phyloP scores from a whole-genome alignment of 768 basidiomycete species.

The Neoboletus brunneissimus region DNA sequence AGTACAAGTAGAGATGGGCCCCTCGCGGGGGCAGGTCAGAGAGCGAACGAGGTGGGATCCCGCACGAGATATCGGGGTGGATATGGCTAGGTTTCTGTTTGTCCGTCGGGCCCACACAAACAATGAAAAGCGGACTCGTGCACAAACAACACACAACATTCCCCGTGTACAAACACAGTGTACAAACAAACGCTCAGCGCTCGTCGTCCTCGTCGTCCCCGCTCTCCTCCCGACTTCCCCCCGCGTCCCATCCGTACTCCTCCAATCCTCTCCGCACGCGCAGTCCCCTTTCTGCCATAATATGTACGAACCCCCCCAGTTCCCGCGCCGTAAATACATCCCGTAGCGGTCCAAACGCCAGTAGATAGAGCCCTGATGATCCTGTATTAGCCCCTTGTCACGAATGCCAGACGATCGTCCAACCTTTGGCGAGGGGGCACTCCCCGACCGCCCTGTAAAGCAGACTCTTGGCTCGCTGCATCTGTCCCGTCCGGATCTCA shows the following conservation, averaged over 20 bases:
- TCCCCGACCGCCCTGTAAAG: constrained; percentile 73
- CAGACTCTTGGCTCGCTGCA: constrained; percentile 63
- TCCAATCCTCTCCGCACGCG: constrained; percentile 63
- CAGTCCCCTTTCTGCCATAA: constrained; percentile 75
- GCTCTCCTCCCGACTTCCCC: constrained; percentile 18
- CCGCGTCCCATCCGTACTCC: constrained; percentile 29
- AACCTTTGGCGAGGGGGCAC: constrained; percentile 76
- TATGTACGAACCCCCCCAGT: constrained; percentile 59
- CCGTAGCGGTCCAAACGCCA: constrained; percentile 73
- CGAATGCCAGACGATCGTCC: not conserved
- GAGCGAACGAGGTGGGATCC: constrained; percentile 2
- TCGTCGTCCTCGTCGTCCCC: constrained; percentile 50
- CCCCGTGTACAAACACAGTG: constrained; percentile 18
- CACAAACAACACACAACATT: constrained; percentile 22
- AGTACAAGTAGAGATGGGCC: constrained; percentile 20
- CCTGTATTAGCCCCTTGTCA: constrained; percentile 10
- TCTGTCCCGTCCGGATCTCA: constrained; percentile 62
- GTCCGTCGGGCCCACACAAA: not conserved
- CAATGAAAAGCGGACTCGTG: constrained; percentile 36
- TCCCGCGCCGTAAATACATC: constrained; percentile 58
- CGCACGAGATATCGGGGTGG: not conserved
- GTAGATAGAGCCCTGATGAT: constrained; percentile 63
- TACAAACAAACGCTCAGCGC: constrained; percentile 6
- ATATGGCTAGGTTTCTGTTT: not conserved
- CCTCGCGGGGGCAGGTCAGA: constrained; percentile 19